A percentile compares a stretch with the other conserved stretches of the same genome.
Conservation (phyloP, 768 basidiomycete species). For the Roridomyces roridus region DNA sequence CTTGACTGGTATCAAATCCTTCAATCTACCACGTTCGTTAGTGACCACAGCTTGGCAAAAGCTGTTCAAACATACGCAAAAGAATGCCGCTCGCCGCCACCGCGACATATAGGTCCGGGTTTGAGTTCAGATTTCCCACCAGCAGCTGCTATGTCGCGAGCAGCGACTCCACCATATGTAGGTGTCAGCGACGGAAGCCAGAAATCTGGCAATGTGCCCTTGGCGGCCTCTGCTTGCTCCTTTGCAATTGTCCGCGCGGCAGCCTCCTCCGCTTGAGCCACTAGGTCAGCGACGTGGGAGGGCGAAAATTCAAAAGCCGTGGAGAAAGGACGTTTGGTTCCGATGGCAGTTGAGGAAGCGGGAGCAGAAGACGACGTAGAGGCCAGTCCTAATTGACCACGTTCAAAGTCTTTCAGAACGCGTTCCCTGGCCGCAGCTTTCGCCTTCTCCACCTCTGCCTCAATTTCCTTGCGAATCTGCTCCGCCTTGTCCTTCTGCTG, state of each 20-base stretch:
- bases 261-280: conserved; percentile 85
- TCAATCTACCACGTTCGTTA: conserved; percentile 59
- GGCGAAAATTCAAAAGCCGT: conserved; percentile 71
- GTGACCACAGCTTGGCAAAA: background rate
- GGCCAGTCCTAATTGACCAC: conserved; percentile 76
- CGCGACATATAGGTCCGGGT: conserved; percentile 88
- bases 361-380: background rate
- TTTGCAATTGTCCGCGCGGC: conserved; percentile 83
- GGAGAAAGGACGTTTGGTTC: conserved; percentile 81
- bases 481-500: conserved; percentile 85
- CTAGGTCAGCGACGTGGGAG: conserved; percentile 62
- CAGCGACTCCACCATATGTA: conserved; percentile 63
- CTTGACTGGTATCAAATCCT: conserved; percentile 81
- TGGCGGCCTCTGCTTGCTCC: conserved; percentile 85
- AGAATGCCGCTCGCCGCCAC: conserved; percentile 78
- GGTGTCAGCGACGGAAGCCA: conserved; percentile 96
- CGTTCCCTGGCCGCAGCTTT: conserved; percentile 83
- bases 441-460: conserved; percentile 74
- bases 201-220: conserved; percentile 92
- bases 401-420: conserved; percentile 90
- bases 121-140: conserved; percentile 69
- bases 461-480: conserved; percentile 76
- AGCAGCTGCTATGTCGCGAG: conserved; percentile 21
- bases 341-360: conserved; percentile 34
- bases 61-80: conserved; percentile 61